Conservation (phyloP, 345 rosid species). For the Eucalyptus sp. region DNA sequence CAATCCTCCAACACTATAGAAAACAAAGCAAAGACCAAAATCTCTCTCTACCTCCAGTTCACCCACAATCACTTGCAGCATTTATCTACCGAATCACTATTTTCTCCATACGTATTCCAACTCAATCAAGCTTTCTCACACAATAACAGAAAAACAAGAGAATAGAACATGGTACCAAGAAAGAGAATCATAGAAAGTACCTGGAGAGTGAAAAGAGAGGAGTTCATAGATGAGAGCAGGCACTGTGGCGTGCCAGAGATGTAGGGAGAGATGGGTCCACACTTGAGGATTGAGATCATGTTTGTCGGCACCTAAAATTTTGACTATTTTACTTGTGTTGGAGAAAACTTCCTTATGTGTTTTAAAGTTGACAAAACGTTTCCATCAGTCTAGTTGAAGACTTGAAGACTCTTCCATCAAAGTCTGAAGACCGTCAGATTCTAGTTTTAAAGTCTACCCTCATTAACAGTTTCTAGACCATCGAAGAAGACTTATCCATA, state of each 20-base stretch:
- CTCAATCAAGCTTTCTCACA: background rate
- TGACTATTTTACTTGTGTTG: too few relatives aligned
- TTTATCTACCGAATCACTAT: background rate
- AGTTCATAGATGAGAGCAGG: conserved; percentile 41
- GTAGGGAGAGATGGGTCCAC: conserved; percentile 64
- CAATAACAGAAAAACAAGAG: background rate
- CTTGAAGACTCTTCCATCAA: too few relatives aligned
- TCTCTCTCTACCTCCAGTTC: background rate
- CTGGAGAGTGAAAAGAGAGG: conserved; percentile 58
- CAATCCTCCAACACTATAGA: background rate
- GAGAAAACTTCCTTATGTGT: too few relatives aligned
- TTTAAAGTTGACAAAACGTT: too few relatives aligned
- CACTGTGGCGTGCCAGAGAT: conserved; percentile 52
- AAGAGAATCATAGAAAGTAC: conserved; percentile 2
- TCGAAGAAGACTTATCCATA: too few relatives aligned
- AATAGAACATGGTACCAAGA: background rate
- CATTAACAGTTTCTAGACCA: too few relatives aligned
- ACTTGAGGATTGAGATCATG: conserved; percentile 62
- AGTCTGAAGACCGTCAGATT: too few relatives aligned
- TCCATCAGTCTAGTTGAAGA: too few relatives aligned
- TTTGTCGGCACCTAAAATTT: background rate
- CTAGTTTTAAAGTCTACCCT: too few relatives aligned
- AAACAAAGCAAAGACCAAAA: background rate
- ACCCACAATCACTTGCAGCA: background rate
- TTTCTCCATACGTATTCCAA: background rate